Base-by-base conservation (phyloP, 2,329 filamentous ascomycete species). In the Aspergillus sp. region DNA sequence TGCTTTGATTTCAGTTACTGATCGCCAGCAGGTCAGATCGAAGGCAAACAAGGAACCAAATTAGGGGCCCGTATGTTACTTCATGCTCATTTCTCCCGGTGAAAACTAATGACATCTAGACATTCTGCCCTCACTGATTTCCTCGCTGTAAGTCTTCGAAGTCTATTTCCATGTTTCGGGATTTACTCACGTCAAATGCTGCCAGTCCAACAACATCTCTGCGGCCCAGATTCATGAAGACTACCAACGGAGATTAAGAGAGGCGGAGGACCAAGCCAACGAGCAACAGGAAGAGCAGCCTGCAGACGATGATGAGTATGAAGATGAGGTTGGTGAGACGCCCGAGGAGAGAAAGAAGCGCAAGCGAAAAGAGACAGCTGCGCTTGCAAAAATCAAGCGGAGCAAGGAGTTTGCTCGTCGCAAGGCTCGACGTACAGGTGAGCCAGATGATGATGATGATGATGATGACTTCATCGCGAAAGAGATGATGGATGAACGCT, bases 41-140 rank as follows among this genome's bases (percentile, higher is more conserved):
- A 66, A 65, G 71, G 52, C 64, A 65, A 47, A 65, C 64, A 46
- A 68, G 69, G 49, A 75, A 74, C 39, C 63, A 66, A 43, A 76
- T 76, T 43, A 65, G 73, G 52, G 73, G 73, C 61, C 85, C 85
- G 73, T 81, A 73, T 66, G 78, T 74, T 31, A 4, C 55, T 12
- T 27, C 49, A 12, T 25, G 23, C 15, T 49, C 23, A 17, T 55
- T 6, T 46, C 8, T 31, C 21, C 25, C 27, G 19, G 47, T 23
- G 46, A 52, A 52, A 43, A 62, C 64, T 70, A 50, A 70, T 50
- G 17, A 54, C 17, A 41, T 23, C 8, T 57, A 82, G 81, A 31
- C 86, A 86, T 64, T 88, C 86, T 58, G 87, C 87, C 12, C 75
- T 89, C 67, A 89, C 87, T 6, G 86, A 89, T 68, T 89, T 88